Evolutionary conservation across 306 rosid species (phyloP), one percentile per base, ranked within the genome.

Genomic region (Corylus avellana): DNA sequence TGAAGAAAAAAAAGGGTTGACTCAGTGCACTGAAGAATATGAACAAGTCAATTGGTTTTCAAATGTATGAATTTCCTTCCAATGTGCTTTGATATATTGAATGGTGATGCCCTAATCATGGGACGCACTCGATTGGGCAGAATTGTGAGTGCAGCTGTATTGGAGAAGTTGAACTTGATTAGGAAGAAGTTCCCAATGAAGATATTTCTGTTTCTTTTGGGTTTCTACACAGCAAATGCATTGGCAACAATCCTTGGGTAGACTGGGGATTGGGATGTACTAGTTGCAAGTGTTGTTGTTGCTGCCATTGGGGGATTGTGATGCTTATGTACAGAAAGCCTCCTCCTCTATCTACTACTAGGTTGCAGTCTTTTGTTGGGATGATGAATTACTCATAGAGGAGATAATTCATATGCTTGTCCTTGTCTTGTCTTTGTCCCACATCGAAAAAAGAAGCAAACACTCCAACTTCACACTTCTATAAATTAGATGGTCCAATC

Each of bases 151-250:
- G 93, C 97, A 71, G 98, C 91, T 55, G 89, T 95, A 63, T 81
- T 95, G 75, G 90, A 87, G 80, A 95, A 93, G 90, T 87, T 95
- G 70, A 95, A 91, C 75, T 86, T 87, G 5, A 92, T 96, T 27
- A 86, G 99, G 78, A 95, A 88, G 86, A 95, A 95, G 81, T 58
- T 95, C 35, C 98, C 99, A 3, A 82, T 87, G 97, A 95, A 95
- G 84, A 53, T 91, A 83, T 93, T 95, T 87, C 86, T 95, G 78
- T 89, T 95, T 79, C 98, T 95, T 75, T 81, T 95, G 82, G 99
- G 99, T 77, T 93, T 95, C 97, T 95, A 95, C 88, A 95, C 99
- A 0, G 98, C 99, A 16, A 95, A 95, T 76, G 98, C 98, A 20
- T 79, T 92, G 75, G 98, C 97, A 76, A 95, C 98, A 27, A 95